phyloP scores from a whole-genome alignment of 1,139 yeast genomes.

The Entelexis paramagnoliae region DNA sequence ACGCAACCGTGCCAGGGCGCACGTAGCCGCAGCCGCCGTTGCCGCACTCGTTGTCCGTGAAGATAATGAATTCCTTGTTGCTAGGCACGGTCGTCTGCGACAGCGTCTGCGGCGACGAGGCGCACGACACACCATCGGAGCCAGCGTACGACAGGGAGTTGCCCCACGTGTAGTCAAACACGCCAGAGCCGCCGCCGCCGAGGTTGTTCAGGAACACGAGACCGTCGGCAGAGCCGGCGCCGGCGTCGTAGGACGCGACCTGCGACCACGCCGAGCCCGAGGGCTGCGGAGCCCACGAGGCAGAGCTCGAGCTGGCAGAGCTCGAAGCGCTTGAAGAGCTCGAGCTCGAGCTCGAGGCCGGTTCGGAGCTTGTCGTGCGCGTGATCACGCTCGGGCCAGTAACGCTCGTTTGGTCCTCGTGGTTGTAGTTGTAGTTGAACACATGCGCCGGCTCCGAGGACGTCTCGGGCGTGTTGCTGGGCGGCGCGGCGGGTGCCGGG shows the following conservation, averaged over 20 bases:
- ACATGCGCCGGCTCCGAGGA: constrained; percentile 6
- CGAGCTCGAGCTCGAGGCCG: constrained; percentile 8
- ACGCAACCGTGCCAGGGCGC: constrained; percentile 79
- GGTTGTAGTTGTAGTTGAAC: constrained; percentile 23
- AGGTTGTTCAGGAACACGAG: constrained; percentile 72
- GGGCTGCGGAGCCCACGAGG: constrained; percentile 25
- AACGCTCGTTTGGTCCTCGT: constrained; percentile 18
- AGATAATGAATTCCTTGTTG: constrained; percentile 66
- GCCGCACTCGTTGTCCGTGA: constrained; percentile 57
- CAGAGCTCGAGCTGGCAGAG: constrained; percentile 9
- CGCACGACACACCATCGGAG: constrained; percentile 59
- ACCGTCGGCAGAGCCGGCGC: constrained; percentile 49
- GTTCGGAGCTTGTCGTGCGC: constrained; percentile 11
- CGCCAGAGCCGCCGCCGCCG: constrained; percentile 77
- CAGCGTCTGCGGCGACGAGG: constrained; percentile 52
- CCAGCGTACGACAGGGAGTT: constrained; percentile 74
- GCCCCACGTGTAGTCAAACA: constrained; percentile 76
- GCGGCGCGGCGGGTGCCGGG: constrained; percentile 14
- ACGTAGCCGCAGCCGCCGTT: constrained; percentile 71
- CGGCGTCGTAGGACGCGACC: constrained; percentile 58
- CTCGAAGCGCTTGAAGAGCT: neutral
- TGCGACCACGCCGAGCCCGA: constrained; percentile 52
- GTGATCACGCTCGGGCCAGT: constrained; percentile 24
- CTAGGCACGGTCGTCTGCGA: constrained; percentile 55
- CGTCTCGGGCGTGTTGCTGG: neutral